Evolutionary conservation across 495 filamentous ascomycete genomes (phyloP).

Genomic region (Daldinia bambusicola): DNA sequence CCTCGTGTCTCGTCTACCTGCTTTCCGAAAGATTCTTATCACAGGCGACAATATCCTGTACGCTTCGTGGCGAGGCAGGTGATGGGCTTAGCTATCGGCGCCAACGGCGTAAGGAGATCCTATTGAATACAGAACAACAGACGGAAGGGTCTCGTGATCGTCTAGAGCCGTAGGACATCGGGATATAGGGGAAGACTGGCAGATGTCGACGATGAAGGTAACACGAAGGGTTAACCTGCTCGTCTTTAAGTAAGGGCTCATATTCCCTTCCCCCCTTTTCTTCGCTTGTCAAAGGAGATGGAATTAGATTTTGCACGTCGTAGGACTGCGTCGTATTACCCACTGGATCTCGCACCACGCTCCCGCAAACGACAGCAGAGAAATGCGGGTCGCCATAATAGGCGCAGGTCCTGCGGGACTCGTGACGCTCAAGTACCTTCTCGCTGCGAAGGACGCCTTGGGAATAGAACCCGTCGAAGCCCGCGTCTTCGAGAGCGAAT

Average conservation of each 20-base stretch:
- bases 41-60: slow-evolving; percentile 26
- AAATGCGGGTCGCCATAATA: slow-evolving; percentile 53
- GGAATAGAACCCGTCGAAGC: slow-evolving; percentile 51
- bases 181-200: slow-evolving; percentile 18
- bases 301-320: slow-evolving; percentile 20
- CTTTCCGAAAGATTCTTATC: slow-evolving; percentile 31
- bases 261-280: neutral
- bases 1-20: slow-evolving; percentile 39
- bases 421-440: slow-evolving; percentile 58
- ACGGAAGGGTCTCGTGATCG: slow-evolving; percentile 31
- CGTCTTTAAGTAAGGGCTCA: neutral
- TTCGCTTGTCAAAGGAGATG: slow-evolving; percentile 5
- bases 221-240: slow-evolving; percentile 7
- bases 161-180: slow-evolving; percentile 10
- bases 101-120: slow-evolving; percentile 1
- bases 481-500: slow-evolving; percentile 45
- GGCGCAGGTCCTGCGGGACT: slow-evolving; percentile 59
- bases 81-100: slow-evolving; percentile 16
- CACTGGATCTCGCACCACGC: slow-evolving; percentile 35
- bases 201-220: slow-evolving; percentile 15
- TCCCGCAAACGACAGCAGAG: slow-evolving; percentile 26
- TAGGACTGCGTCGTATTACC: slow-evolving; percentile 33
- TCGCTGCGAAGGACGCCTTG: slow-evolving; percentile 48
- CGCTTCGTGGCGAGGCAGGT: neutral
- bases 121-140: slow-evolving; percentile 1